Evolutionary conservation across 2,329 filamentous ascomycete genomes (phyloP).

Genomic region (Colletotrichum tropicicola): DNA sequence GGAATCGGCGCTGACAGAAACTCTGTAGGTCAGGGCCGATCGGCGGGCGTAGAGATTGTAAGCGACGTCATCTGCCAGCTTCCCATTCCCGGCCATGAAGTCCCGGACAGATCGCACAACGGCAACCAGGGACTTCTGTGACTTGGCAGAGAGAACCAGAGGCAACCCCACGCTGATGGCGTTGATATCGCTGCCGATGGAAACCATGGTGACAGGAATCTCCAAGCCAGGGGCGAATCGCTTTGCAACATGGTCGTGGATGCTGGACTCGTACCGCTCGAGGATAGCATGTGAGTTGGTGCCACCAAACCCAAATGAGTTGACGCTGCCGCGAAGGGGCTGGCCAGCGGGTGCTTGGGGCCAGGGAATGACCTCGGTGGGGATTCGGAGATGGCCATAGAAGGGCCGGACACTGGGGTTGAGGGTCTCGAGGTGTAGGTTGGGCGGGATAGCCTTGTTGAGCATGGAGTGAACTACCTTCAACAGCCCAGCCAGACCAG

Average conservation of each 20-base stretch:
- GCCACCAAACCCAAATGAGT: slow-evolving; percentile 35
- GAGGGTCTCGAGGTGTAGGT: slow-evolving; percentile 27
- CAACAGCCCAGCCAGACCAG: slow-evolving; percentile 33
- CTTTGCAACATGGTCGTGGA: slow-evolving; percentile 22
- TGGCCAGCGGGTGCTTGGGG: slow-evolving; percentile 32
- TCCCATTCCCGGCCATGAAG: slow-evolving; percentile 3
- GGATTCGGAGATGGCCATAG: slow-evolving; percentile 36
- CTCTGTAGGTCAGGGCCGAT: slow-evolving; percentile 23
- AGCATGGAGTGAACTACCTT: slow-evolving; percentile 32
- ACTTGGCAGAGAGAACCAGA: slow-evolving; percentile 25
- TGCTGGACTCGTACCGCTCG: slow-evolving; percentile 28
- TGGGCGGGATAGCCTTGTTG: slow-evolving; percentile 31
- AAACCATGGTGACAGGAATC: not conserved
- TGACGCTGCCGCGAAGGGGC: slow-evolving; percentile 35
- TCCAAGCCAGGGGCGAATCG: slow-evolving; percentile 5
- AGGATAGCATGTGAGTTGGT: slow-evolving; percentile 34
- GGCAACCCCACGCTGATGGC: slow-evolving; percentile 1
- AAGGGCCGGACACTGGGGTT: slow-evolving; percentile 33
- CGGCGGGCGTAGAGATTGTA: slow-evolving; percentile 19
- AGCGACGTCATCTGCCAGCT: slow-evolving; percentile 15
- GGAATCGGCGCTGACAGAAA: slow-evolving; percentile 8
- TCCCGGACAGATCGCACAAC: slow-evolving; percentile 14
- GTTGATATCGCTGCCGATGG: not conserved
- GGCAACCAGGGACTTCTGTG: slow-evolving; percentile 24
- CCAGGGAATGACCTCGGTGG: slow-evolving; percentile 36